Conservation (phyloP, 148 eudicot genomes). For the Rhododendron mucronatum region DNA sequence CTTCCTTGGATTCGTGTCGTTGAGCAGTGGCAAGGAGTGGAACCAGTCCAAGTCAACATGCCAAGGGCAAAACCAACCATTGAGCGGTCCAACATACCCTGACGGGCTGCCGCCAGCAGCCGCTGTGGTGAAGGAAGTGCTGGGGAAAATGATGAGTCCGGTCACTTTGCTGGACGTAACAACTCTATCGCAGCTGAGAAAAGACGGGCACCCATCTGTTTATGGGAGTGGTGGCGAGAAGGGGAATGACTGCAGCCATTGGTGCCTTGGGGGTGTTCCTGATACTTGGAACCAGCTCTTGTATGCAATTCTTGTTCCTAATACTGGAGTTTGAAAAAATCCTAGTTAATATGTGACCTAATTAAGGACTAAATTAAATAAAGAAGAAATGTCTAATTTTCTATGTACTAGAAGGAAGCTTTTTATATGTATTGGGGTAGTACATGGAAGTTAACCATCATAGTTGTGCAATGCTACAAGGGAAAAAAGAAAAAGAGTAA, state of each 20-base stretch:
- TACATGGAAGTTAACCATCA: no score
- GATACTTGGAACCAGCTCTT: conserved; percentile 63
- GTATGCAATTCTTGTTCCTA: conserved; percentile 27
- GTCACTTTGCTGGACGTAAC: conserved; percentile 44
- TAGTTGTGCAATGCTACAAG: no score
- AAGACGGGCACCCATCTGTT: conserved; percentile 54
- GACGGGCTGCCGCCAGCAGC: conserved; percentile 19
- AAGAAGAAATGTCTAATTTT: no score
- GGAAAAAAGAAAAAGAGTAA: no score
- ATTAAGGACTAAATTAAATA: neutral
- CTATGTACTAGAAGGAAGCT: no score
- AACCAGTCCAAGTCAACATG: conserved; percentile 25
- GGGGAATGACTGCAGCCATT: conserved; percentile 55
- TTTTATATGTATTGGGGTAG: no score
- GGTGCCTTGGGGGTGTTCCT: conserved; percentile 68
- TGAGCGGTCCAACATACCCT: conserved; percentile 28
- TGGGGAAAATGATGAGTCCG: conserved; percentile 22
- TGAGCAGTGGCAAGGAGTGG: conserved; percentile 37
- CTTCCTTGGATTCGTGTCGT: neutral
- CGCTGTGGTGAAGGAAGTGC: conserved; percentile 25
- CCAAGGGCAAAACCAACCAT: conserved; percentile 28
- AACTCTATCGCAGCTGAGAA: conserved; percentile 38
- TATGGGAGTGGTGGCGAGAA: conserved; percentile 22
- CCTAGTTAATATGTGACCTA: neutral
- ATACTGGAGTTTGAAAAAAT: neutral